A percentile compares a stretch with the other conserved stretches of the same genome.
These are phyloP conservation scores for Trametes pubescens DNA, from an alignment of 1,284 basidiomycete species.

Conservation along the genomic window DNA sequence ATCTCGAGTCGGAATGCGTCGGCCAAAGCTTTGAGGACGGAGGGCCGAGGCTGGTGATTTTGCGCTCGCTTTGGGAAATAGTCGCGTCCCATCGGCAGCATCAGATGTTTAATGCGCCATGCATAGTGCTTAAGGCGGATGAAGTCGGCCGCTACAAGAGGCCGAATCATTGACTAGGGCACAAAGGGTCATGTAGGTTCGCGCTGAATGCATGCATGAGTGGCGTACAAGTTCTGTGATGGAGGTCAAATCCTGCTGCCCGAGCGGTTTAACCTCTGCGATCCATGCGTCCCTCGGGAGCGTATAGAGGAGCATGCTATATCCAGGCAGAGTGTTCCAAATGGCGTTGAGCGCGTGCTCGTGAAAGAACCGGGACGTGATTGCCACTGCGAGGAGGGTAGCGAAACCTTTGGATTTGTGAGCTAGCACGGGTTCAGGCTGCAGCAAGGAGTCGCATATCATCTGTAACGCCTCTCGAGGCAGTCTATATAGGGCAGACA, in stretches of 20 bases:
- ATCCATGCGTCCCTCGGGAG: constrained; percentile 12
- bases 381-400: constrained; percentile 11
- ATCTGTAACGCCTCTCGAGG: not conserved
- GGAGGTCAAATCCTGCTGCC: not conserved
- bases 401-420: not conserved
- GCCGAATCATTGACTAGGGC: not conserved
- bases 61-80: not conserved
- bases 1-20: not conserved
- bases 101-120: constrained; percentile 3
- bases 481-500: not conserved
- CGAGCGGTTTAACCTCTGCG: not conserved
- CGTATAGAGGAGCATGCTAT: constrained; percentile 9
- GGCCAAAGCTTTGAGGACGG: not conserved
- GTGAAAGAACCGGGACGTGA: constrained; percentile 18
- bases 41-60: not conserved
- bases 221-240: not conserved
- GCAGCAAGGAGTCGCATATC: not conserved
- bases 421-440: not conserved
- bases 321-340: constrained; percentile 19
- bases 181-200: too few species aligned
- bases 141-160: constrained; percentile 1
- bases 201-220: not conserved
- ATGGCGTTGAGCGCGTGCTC: constrained; percentile 17
- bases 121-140: constrained; percentile 10
- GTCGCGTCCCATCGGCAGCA: not conserved